Percentiles rank a stretch among this genome's conserved stretches.
Evolutionary conservation across 495 filamentous ascomycete genomes (phyloP).

Genomic region (Neurospora sp.): DNA sequence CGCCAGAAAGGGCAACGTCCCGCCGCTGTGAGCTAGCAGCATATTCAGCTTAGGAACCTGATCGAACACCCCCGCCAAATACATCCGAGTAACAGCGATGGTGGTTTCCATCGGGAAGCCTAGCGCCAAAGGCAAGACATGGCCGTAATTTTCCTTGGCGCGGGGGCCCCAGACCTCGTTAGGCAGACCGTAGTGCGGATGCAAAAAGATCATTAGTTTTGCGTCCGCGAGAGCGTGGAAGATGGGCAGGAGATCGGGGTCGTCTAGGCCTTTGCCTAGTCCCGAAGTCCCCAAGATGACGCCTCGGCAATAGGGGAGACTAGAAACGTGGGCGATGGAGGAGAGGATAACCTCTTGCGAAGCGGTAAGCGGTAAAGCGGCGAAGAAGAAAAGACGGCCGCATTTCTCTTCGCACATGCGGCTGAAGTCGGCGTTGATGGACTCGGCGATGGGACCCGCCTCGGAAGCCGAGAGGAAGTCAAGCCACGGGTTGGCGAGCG

Average conservation of each 20-base stretch:
- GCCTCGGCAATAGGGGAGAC: conserved; percentile 60
- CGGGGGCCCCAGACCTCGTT: conserved; percentile 64
- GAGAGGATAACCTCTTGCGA: conserved; percentile 46
- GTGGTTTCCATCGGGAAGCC: conserved; percentile 94
- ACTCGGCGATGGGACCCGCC: conserved; percentile 49
- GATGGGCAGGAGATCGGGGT: conserved; percentile 57
- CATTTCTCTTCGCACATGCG: conserved; percentile 49
- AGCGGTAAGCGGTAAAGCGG: conserved; percentile 66
- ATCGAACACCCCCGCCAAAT: conserved; percentile 76
- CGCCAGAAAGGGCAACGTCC: conserved; percentile 80
- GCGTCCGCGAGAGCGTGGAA: conserved; percentile 57
- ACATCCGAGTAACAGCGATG: conserved; percentile 82
- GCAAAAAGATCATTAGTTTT: conserved; percentile 63
- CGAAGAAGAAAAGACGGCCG: conserved; percentile 67
- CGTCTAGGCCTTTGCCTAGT: conserved; percentile 72
- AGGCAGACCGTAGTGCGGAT: conserved; percentile 89
- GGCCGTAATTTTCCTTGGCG: conserved; percentile 53
- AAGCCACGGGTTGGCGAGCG: conserved; percentile 91
- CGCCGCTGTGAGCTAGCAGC: conserved; percentile 79
- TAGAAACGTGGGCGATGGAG: conserved; percentile 52
- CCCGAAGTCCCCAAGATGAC: conserved; percentile 84
- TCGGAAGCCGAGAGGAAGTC: conserved; percentile 63
- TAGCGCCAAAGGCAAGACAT: conserved; percentile 76
- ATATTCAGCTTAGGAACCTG: conserved; percentile 58
- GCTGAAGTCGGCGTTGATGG: conserved; percentile 71